Conservation (phyloP, 1,284 basidiomycete genomes). For the Heliocybe sulcata region DNA sequence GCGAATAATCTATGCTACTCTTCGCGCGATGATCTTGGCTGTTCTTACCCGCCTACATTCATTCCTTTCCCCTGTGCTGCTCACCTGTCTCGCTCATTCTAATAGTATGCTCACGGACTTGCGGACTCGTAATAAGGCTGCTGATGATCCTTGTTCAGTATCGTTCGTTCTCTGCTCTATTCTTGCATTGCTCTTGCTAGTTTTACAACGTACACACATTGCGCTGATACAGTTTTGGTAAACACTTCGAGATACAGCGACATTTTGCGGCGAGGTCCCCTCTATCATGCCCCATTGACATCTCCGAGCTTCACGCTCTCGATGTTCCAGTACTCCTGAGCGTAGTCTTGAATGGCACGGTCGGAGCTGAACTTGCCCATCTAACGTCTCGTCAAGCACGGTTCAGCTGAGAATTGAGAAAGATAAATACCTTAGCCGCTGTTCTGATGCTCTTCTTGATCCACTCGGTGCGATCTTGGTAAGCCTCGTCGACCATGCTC, state of each 20-base stretch:
- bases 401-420: background rate
- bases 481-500: constrained; percentile 81
- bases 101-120: background rate
- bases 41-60: background rate
- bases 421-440: constrained; percentile 52
- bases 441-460: constrained; percentile 86
- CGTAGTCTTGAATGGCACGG: constrained; percentile 85
- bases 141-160: background rate
- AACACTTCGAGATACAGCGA: background rate
- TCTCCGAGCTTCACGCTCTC: constrained; percentile 25
- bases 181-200: background rate
- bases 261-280: background rate
- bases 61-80: background rate
- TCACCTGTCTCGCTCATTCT: background rate
- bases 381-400: constrained; percentile 32
- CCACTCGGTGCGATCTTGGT: constrained; percentile 78
- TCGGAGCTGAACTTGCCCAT: constrained; percentile 97
- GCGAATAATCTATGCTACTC: background rate
- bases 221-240: background rate
- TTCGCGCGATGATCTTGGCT: background rate
- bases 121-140: background rate
- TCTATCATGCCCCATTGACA: background rate
- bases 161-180: background rate
- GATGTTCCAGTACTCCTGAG: constrained; percentile 75
- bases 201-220: background rate